Conservation (phyloP, 139 green algal species). For the Penium margaritaceum region DNA sequence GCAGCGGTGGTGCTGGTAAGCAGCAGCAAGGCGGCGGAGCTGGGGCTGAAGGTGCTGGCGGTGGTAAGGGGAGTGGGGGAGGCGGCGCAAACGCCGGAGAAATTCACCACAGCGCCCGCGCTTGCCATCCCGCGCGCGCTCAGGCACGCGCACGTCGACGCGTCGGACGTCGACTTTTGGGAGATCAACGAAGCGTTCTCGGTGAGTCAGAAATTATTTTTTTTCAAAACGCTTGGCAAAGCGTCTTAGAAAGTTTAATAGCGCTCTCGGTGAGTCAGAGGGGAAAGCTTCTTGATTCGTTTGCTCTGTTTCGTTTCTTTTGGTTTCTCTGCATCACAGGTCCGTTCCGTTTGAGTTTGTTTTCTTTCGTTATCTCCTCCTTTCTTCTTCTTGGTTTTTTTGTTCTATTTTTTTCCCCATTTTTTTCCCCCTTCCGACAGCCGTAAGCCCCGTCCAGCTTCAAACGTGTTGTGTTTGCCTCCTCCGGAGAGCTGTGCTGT, state of each 20-base stretch:
- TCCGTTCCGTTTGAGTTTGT: background rate
- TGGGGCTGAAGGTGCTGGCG: constrained; percentile 59
- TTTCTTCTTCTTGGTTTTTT: background rate
- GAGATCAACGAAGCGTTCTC: constrained; percentile 91
- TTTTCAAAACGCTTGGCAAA: background rate
- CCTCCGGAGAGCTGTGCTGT: too few relatives aligned
- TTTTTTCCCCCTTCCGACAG: background rate
- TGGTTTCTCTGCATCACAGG: background rate
- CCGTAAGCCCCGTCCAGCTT: too few relatives aligned
- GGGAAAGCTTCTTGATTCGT: too few relatives aligned
- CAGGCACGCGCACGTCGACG: constrained; percentile 41
- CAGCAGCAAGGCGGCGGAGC: constrained; percentile 42
- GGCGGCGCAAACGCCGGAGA: constrained; percentile 58
- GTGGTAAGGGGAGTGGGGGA: constrained; percentile 63
- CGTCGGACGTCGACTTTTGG: constrained; percentile 63
- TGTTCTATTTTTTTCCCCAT: background rate
- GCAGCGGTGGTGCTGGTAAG: constrained; percentile 72
- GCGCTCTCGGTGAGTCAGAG: too few relatives aligned
- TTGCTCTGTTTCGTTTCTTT: too few relatives aligned
- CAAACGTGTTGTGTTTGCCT: background rate
- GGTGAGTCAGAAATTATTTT: constrained; percentile 25
- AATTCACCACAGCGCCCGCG: constrained; percentile 74
- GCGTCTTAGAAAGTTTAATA: too few relatives aligned
- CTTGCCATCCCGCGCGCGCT: constrained; percentile 63
- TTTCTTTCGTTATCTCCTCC: background rate